phyloP scores from a whole-genome alignment of 306 rosid species.

The Echinosophora koreensis region DNA sequence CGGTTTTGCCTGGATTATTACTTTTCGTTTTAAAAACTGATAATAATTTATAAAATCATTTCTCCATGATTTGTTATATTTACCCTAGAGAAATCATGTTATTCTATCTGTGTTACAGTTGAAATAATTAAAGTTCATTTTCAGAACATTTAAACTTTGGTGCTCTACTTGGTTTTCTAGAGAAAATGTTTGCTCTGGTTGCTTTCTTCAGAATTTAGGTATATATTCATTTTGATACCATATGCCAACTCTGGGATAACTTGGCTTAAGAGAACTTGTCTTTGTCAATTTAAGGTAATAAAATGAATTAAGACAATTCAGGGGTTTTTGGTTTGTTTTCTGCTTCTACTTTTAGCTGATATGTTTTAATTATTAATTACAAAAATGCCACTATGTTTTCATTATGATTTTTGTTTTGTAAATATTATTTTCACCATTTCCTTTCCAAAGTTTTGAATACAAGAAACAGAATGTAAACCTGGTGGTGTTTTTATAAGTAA shows the following conservation, averaged over 20 bases:
- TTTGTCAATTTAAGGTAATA: background rate
- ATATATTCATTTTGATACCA: background rate
- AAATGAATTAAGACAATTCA: background rate
- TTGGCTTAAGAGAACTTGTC: background rate
- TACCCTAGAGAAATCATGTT: conserved; percentile 5
- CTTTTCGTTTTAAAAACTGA: background rate
- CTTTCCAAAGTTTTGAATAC: background rate
- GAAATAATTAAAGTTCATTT: conserved; percentile 15
- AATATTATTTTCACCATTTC: background rate
- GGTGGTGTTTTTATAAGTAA: background rate
- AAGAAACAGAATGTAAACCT: background rate
- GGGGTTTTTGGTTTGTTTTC: background rate
- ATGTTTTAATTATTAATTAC: background rate
- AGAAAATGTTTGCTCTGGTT: background rate
- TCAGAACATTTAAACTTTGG: too few relatives aligned
- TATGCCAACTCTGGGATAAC: background rate
- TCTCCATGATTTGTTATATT: background rate
- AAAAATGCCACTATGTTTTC: background rate
- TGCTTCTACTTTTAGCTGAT: background rate
- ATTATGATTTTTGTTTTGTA: background rate
- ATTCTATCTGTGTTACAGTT: background rate
- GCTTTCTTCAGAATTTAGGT: background rate
- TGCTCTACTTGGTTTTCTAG: background rate
- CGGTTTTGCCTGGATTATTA: background rate
- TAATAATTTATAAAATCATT: background rate